Percentiles rank a stretch among this genome's conserved stretches.
These are phyloP conservation scores for Davidsoniella eucalypti DNA, from an alignment of 2,329 filamentous ascomycete genomes.

Conservation along the genomic window DNA sequence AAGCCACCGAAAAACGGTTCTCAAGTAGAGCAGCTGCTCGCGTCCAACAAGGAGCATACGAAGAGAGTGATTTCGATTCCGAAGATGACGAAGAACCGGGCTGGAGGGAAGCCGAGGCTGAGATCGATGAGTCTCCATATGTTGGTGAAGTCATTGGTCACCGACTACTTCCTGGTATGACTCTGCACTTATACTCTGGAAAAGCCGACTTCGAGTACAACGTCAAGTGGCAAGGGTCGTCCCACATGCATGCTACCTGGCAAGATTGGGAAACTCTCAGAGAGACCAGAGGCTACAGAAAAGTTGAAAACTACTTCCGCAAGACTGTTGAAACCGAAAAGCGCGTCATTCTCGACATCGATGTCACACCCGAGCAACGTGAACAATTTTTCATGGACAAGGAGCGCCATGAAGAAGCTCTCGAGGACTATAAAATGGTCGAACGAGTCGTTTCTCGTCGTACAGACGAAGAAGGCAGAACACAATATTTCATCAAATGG, in stretches of 20 bases:
- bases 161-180: constrained; percentile 52
- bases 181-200: constrained; percentile 37
- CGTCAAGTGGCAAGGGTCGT: constrained; percentile 95
- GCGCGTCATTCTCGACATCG: constrained; percentile 56
- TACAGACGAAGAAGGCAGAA: constrained; percentile 54
- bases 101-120: constrained; percentile 46
- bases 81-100: constrained; percentile 40
- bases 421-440: constrained; percentile 80
- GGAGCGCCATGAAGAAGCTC: constrained; percentile 74
- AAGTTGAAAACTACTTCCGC: constrained; percentile 87
- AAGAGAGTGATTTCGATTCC: constrained; percentile 50
- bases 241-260: constrained; percentile 93
- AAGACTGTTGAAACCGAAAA: constrained; percentile 70
- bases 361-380: constrained; percentile 66
- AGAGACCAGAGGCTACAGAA: constrained; percentile 68
- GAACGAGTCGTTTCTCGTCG: constrained; percentile 80
- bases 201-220: constrained; percentile 73
- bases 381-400: constrained; percentile 93
- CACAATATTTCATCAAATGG: constrained; percentile 94
- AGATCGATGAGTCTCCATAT: constrained; percentile 64
- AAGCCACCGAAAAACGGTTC: constrained; percentile 72
- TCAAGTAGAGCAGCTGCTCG: constrained; percentile 73
- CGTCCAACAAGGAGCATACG: constrained; percentile 43
- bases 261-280: constrained; percentile 61
- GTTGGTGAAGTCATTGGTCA: constrained; percentile 88